Base-by-base conservation (phyloP, 352 stramenopile species). In the Phytopythium ostracodes region DNA sequence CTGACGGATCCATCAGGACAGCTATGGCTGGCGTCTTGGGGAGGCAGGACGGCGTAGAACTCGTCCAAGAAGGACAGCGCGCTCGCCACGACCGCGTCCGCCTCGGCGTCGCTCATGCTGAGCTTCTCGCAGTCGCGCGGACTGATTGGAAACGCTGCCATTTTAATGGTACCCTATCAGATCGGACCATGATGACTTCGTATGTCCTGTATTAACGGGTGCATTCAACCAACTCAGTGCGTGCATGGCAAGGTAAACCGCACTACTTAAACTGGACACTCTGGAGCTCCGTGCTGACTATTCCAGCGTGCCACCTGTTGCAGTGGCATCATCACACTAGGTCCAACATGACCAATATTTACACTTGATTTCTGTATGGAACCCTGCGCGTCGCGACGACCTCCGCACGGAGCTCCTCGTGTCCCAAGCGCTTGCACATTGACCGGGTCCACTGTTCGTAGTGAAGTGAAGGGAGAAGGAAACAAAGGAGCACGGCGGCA, bases 31-130 rank as follows among this genome's bases (percentile, higher is more conserved):
- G 0, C 10, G 1, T 20, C 44, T 9, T 38, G 1, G 22, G 29
- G 31, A n/a, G 53, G 0, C 33, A 7, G 7, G 33, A 46, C 22
- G 40, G 17, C 52, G 27, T 72, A 60, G 42, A 44, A 59, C 47
- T 70, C 61, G 14, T 76, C 69, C 35, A 76, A 47, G 43, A 76
- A 58, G 40, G 69, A 71, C 46, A 76, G 60, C 42, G 57, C 69
- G 4, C 66, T 61, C 50, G 61, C 59, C 40, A 71, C 33, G 29
- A 76, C 52, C 33, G 55, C 55, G 15, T 64, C 66, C 33, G 67
- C 65, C 4, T 71, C 69, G 12, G 43, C 38, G 15, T 60, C 40
- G 38, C 15, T 42, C 38, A 52, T 60, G 15, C 14, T 58, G 52
- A 12, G 38, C 22, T 52, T n/a, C n/a, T 25, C 12, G 43, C 2